Conservation (phyloP, 2,329 filamentous ascomycete genomes). For the Epichloe brachyelytri region DNA sequence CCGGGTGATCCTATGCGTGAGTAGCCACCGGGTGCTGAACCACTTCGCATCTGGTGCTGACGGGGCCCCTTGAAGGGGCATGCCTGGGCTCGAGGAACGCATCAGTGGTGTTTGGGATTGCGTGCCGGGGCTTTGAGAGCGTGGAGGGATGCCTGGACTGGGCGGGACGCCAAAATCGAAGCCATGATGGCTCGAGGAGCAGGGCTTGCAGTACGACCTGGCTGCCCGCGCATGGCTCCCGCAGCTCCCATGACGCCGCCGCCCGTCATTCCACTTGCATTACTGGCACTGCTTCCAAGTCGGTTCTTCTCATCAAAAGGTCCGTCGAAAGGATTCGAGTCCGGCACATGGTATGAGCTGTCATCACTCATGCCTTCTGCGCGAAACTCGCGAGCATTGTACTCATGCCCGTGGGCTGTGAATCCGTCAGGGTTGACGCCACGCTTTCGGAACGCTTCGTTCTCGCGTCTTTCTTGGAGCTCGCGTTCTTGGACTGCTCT, state of each 20-base stretch:
- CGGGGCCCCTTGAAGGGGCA: neutral
- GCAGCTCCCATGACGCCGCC: neutral
- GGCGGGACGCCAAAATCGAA: conserved; percentile 10
- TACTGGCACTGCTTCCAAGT: conserved; percentile 5
- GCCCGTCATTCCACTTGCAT: conserved; percentile 8
- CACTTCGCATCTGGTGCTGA: conserved; percentile 4
- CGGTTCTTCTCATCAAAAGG: conserved; percentile 6
- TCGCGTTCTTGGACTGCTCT: conserved; percentile 29
- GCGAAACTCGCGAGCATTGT: conserved; percentile 8
- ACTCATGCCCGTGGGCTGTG: conserved; percentile 14
- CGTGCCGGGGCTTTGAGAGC: conserved; percentile 3
- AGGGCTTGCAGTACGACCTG: conserved; percentile 6
- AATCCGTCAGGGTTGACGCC: conserved; percentile 37
- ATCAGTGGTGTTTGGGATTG: neutral
- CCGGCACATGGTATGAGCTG: conserved; percentile 10
- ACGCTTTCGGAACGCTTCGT: conserved; percentile 34
- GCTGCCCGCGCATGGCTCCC: neutral
- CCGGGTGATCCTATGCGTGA: conserved; percentile 8
- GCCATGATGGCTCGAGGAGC: conserved; percentile 6
- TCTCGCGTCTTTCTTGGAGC: conserved; percentile 35
- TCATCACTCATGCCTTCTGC: conserved; percentile 6
- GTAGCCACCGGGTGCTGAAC: conserved; percentile 3
- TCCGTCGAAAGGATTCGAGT: conserved; percentile 6
- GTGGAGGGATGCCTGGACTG: conserved; percentile 1
- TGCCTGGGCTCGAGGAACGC: neutral